Percentiles rank a stretch among this genome's conserved stretches.
Conservation (phyloP, 2,329 filamentous ascomycete genomes). For the Colletotrichum shisoi region DNA sequence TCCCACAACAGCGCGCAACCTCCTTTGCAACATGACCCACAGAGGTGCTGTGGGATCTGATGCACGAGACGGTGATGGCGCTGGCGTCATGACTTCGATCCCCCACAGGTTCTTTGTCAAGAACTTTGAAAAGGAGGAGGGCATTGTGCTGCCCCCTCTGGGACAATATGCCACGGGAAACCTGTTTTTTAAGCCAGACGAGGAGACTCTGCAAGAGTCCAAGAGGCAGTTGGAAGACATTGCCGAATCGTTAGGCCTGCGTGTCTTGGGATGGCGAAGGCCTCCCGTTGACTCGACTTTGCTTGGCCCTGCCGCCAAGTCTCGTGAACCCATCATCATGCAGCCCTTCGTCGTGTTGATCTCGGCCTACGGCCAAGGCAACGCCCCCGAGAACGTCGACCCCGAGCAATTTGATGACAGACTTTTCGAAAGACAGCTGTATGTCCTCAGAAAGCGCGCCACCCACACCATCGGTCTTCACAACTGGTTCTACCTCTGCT, state of each 20-base stretch:
- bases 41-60: constrained; percentile 97
- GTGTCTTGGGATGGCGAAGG: constrained; percentile 95
- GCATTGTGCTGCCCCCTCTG: constrained; percentile 82
- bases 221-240: constrained; percentile 93
- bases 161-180: constrained; percentile 98
- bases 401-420: constrained; percentile 82
- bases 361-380: constrained; percentile 83
- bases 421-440: constrained; percentile 91
- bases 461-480: constrained; percentile 94
- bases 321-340: constrained; percentile 91
- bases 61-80: constrained; percentile 95
- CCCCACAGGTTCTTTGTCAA: constrained; percentile 98
- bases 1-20: constrained; percentile 75
- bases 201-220: constrained; percentile 87
- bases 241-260: constrained; percentile 84
- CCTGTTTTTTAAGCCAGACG: constrained; percentile 97
- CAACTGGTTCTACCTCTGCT: constrained; percentile 99
- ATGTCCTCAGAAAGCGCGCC: constrained; percentile 90
- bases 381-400: constrained; percentile 80
- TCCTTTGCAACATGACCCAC: constrained; percentile 99
- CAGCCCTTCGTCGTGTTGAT: constrained; percentile 93
- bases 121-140: constrained; percentile 93
- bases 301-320: constrained; percentile 89
- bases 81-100: constrained; percentile 99
- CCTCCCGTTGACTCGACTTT: constrained; percentile 93